These are phyloP conservation scores for Pleurotus ostreatus DNA, from an alignment of 768 basidiomycete genomes.

Conservation along the genomic window DNA sequence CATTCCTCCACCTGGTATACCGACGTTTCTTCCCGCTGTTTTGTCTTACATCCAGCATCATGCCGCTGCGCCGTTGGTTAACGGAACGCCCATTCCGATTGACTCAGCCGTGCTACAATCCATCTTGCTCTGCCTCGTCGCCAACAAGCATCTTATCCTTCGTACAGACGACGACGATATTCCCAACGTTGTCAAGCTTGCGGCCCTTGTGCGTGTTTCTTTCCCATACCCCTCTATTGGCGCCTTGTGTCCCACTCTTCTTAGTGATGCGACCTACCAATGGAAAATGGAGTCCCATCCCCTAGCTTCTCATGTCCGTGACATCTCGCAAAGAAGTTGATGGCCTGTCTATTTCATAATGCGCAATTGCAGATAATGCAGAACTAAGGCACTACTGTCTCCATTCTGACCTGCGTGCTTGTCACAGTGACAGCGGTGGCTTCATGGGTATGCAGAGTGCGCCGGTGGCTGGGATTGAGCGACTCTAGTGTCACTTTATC, in stretches of 20 bases:
- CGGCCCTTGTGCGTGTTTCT: constrained; percentile 45
- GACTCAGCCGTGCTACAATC: constrained; percentile 65
- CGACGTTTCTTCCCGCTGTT: constrained; percentile 45
- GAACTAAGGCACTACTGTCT: background rate
- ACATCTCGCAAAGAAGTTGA: constrained; percentile 7
- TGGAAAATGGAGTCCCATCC: background rate
- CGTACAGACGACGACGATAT: constrained; percentile 66
- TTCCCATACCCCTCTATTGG: background rate
- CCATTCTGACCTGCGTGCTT: too few species aligned
- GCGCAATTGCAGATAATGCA: constrained; percentile 3
- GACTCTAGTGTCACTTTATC: background rate
- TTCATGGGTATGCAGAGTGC: background rate
- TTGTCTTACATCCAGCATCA: constrained; percentile 41
- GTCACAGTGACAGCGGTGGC: too few species aligned
- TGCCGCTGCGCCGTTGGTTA: constrained; percentile 16
- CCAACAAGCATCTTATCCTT: constrained; percentile 61
- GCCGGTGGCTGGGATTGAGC: background rate
- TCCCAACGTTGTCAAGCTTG: constrained; percentile 51
- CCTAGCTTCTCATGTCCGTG: background rate
- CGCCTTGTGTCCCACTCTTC: background rate
- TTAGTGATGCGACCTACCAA: background rate
- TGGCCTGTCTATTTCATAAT: constrained; percentile 2
- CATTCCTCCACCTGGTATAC: constrained; percentile 35
- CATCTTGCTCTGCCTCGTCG: constrained; percentile 59
- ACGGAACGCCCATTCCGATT: constrained; percentile 41